phyloP scores from a whole-genome alignment of 2,329 filamentous ascomycete species.

The Pleoardoris graminearum region DNA sequence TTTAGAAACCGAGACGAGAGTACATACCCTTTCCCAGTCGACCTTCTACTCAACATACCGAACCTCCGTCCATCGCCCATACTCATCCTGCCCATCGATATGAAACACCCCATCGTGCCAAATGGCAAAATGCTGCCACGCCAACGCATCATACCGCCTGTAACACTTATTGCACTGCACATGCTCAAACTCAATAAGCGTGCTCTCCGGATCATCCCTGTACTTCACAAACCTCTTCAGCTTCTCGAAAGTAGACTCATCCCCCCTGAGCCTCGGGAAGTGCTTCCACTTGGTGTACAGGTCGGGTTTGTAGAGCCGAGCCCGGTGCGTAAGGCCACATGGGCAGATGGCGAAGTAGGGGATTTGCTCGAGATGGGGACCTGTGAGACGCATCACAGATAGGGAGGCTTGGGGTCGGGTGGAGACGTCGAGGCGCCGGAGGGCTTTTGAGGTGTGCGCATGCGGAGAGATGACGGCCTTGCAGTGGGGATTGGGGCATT shows the following conservation, averaged over 20 bases:
- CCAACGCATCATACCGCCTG: background rate
- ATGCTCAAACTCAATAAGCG: background rate
- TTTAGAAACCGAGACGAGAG: no score
- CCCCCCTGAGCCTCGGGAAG: background rate
- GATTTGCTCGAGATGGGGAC: background rate
- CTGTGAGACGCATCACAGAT: background rate
- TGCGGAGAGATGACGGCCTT: background rate
- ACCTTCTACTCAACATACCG: background rate
- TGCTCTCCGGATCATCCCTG: background rate
- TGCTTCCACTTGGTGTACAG: background rate
- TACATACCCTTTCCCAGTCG: background rate
- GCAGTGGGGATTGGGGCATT: background rate
- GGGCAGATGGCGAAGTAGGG: conserved; percentile 1
- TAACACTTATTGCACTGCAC: background rate
- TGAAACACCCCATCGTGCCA: background rate
- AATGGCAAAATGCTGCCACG: conserved; percentile 1
- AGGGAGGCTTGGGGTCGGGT: background rate
- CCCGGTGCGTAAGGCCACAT: background rate
- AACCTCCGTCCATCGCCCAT: background rate
- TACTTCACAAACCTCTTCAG: background rate
- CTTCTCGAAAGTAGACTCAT: background rate
- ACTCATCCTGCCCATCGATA: background rate
- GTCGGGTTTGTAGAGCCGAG: background rate
- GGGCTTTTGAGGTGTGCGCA: background rate
- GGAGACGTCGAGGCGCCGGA: background rate